phyloP scores from a whole-genome alignment of 495 filamentous ascomycete species.

The Neurospora cerealis region DNA sequence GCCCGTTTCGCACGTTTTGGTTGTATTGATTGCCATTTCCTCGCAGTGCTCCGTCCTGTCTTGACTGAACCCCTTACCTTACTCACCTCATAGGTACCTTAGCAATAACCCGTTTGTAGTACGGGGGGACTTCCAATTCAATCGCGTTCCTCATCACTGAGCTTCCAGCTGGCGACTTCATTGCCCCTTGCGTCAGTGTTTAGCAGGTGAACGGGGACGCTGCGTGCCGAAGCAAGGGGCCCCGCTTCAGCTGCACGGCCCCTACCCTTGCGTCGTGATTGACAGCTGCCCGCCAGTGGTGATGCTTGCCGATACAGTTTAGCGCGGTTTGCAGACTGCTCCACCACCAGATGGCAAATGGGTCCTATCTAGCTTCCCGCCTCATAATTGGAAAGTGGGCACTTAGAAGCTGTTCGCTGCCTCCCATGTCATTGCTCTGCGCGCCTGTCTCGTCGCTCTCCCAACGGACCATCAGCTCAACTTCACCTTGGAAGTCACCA shows the following conservation, averaged over 20 bases:
- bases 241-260: neutral
- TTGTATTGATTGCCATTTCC: neutral
- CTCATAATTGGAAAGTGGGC: neutral
- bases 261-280: neutral
- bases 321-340: neutral
- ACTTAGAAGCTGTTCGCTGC: neutral
- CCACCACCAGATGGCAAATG: neutral
- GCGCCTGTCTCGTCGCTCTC: neutral
- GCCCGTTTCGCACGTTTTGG: neutral
- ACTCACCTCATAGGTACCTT: neutral
- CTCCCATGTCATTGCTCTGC: neutral
- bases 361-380: neutral
- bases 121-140: neutral
- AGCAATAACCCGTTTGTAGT: neutral
- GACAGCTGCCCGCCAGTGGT: slow-evolving; percentile 22
- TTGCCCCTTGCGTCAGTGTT: neutral
- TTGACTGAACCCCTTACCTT: neutral
- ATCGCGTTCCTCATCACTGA: neutral
- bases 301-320: slow-evolving; percentile 5
- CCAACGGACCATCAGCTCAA: neutral
- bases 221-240: neutral
- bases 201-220: neutral
- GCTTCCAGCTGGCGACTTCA: neutral
- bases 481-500: neutral
- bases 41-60: neutral